Conservation (phyloP, 768 basidiomycete genomes). For the Calocera viscosa region DNA sequence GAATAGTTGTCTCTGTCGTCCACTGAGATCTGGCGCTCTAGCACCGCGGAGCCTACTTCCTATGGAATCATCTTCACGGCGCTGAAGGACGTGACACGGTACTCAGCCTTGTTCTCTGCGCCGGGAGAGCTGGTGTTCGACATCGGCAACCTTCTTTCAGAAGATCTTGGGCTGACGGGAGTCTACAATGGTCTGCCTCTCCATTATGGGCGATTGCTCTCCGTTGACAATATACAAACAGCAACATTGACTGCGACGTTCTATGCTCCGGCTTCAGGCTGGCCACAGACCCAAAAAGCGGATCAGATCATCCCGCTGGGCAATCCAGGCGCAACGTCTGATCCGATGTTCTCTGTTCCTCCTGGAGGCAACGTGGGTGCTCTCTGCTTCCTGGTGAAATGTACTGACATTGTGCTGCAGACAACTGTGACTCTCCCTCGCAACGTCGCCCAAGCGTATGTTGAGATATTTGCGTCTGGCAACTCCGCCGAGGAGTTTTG, state of each 20-base stretch:
- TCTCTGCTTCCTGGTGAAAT: too few relatives aligned
- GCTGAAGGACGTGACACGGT: slow-evolving; percentile 62
- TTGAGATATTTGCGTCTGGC: slow-evolving; percentile 59
- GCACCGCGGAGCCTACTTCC: slow-evolving; percentile 62
- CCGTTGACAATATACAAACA: slow-evolving; percentile 21
- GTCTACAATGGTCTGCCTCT: slow-evolving; percentile 49
- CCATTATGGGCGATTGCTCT: background rate
- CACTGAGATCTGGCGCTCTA: slow-evolving; percentile 58
- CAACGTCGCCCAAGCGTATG: slow-evolving; percentile 54
- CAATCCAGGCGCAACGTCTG: slow-evolving; percentile 34
- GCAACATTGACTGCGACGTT: slow-evolving; percentile 61
- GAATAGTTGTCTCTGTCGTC: background rate
- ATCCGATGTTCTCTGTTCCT: slow-evolving; percentile 57
- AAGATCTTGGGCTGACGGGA: slow-evolving; percentile 39
- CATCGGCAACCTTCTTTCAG: slow-evolving; percentile 53
- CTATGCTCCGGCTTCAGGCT: slow-evolving; percentile 43
- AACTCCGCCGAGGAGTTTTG: slow-evolving; percentile 64
- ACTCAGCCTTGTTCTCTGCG: slow-evolving; percentile 54
- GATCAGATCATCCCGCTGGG: slow-evolving; percentile 56
- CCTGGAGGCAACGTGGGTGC: slow-evolving; percentile 50
- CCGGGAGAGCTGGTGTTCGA: slow-evolving; percentile 59
- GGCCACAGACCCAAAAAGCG: slow-evolving; percentile 48
- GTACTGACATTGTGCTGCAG: slow-evolving; percentile 28
- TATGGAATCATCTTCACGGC: slow-evolving; percentile 70
- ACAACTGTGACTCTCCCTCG: slow-evolving; percentile 54